Percentiles rank a stretch among this genome's conserved stretches.
phyloP scores from a whole-genome alignment of 352 stramenopile species.

The Thraustotheca clavata region DNA sequence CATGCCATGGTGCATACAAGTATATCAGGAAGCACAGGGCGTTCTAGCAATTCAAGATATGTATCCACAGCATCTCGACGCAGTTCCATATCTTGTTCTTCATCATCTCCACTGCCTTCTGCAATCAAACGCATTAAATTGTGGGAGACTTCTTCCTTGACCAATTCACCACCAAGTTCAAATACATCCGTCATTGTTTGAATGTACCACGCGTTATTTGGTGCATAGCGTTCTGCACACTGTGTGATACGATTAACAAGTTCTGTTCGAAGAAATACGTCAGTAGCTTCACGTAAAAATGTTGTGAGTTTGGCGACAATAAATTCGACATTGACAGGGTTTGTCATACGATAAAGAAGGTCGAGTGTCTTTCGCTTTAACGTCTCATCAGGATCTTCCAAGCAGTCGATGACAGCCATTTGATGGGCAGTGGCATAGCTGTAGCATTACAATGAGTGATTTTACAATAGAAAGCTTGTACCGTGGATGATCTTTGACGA shows the following conservation, averaged over 20 bases:
- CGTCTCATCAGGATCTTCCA: slow-evolving; percentile 99
- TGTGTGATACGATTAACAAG: slow-evolving; percentile 97
- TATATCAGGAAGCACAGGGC: slow-evolving; percentile 91
- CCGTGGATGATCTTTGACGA: slow-evolving; percentile 93
- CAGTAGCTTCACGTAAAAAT: slow-evolving; percentile 92
- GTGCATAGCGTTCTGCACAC: slow-evolving; percentile 95
- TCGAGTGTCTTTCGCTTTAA: slow-evolving; percentile 98
- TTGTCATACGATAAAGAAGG: slow-evolving; percentile 97
- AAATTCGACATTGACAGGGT: slow-evolving; percentile 99
- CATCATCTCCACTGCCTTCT: slow-evolving; percentile 95
- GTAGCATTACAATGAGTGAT: slow-evolving; percentile 38
- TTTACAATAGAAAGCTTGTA: slow-evolving; percentile 4
- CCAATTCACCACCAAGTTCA: slow-evolving; percentile 93
- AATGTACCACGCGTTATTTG: slow-evolving; percentile 99
- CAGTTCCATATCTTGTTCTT: slow-evolving; percentile 94
- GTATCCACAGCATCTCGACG: slow-evolving; percentile 95
- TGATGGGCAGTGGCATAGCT: slow-evolving; percentile 98
- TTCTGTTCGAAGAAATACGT: slow-evolving; percentile 96
- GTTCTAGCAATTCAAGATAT: slow-evolving; percentile 94
- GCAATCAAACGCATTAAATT: slow-evolving; percentile 98
- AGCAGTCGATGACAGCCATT: slow-evolving; percentile 99
- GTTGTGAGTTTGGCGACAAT: slow-evolving; percentile 98
- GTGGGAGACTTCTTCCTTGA: slow-evolving; percentile 94
- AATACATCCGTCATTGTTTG: slow-evolving; percentile 97
- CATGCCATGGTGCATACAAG: slow-evolving; percentile 97